Conservation (phyloP, 169 alveolate species). For the Cryptosporidium felis region DNA sequence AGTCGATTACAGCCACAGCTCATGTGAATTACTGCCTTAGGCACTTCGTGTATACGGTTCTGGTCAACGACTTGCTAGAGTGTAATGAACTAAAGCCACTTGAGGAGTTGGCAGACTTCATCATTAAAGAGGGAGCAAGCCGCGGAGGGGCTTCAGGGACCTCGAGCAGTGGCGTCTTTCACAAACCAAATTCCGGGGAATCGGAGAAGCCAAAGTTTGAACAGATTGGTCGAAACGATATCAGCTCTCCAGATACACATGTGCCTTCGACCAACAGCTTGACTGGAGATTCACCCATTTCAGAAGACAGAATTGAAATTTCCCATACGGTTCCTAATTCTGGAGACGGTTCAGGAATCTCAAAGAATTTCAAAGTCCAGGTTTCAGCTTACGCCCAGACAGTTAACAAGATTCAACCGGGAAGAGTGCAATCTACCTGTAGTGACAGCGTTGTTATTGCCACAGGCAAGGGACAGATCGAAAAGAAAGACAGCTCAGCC, state of each 20-base stretch:
- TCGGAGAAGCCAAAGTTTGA: background rate
- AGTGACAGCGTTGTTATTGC: slow-evolving; percentile 53
- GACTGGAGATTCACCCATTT: slow-evolving; percentile 61
- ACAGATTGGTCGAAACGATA: background rate
- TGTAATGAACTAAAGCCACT: slow-evolving; percentile 62
- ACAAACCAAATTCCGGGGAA: too few species aligned
- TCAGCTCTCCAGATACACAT: slow-evolving; percentile 60
- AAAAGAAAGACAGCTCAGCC: slow-evolving; percentile 4
- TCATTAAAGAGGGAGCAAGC: slow-evolving; percentile 28
- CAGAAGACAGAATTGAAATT: slow-evolving; percentile 36
- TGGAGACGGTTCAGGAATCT: background rate
- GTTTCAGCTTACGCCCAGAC: background rate
- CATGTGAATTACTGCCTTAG: slow-evolving; percentile 61
- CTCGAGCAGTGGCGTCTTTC: too few species aligned
- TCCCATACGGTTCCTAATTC: background rate
- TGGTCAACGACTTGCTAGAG: slow-evolving; percentile 20
- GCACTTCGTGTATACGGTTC: slow-evolving; percentile 49
- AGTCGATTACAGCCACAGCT: slow-evolving; percentile 54
- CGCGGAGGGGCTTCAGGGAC: too few species aligned
- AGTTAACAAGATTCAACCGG: background rate
- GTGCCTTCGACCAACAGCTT: slow-evolving; percentile 64
- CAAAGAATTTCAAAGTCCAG: background rate
- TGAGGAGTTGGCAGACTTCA: slow-evolving; percentile 47
- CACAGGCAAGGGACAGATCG: background rate
- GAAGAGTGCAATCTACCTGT: slow-evolving; percentile 50